phyloP scores from a whole-genome alignment of 2,329 filamentous ascomycete genomes.

The Fusarium armeniacum region DNA sequence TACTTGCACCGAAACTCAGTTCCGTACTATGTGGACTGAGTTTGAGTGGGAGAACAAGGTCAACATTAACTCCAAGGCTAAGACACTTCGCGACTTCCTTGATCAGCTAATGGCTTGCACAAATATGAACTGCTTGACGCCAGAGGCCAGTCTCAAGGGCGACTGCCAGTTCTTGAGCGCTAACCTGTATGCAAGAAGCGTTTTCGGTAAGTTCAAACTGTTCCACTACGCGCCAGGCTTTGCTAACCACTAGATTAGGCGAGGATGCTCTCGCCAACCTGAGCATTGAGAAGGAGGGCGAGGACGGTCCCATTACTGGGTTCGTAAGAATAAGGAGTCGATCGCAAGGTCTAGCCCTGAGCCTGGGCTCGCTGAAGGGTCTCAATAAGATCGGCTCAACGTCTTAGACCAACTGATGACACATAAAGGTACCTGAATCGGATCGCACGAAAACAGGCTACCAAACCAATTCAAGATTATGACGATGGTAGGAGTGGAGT shows the following conservation, averaged over 20 bases:
- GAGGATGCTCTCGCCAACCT: constrained; percentile 98
- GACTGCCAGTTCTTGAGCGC: constrained; percentile 98
- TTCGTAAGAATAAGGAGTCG: constrained; percentile 98
- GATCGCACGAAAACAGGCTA: constrained; percentile 32
- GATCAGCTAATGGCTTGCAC: constrained; percentile 96
- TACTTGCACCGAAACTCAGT: constrained; percentile 96
- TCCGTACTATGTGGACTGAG: constrained; percentile 99
- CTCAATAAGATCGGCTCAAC: constrained; percentile 80
- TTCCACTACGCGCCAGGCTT: neutral
- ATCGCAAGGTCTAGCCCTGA: constrained; percentile 93
- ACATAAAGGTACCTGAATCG: constrained; percentile 29
- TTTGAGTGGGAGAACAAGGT: constrained; percentile 99
- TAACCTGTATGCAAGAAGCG: constrained; percentile 94
- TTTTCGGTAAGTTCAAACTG: constrained; percentile 84
- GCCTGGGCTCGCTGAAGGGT: constrained; percentile 93
- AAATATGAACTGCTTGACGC: constrained; percentile 98
- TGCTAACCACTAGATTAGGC: constrained; percentile 68
- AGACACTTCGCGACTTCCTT: constrained; percentile 90
- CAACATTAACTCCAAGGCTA: constrained; percentile 98
- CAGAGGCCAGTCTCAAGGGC: constrained; percentile 94
- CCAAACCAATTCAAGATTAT: constrained; percentile 48
- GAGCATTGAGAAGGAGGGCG: constrained; percentile 97
- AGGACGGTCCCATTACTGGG: constrained; percentile 93
- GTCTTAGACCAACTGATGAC: constrained; percentile 43
- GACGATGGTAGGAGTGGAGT: constrained; percentile 51